Evolutionary conservation across 352 stramenopile genomes (phyloP), one percentile per base, ranked within the genome.

Genomic region (Globisporangium takayamanum): DNA sequence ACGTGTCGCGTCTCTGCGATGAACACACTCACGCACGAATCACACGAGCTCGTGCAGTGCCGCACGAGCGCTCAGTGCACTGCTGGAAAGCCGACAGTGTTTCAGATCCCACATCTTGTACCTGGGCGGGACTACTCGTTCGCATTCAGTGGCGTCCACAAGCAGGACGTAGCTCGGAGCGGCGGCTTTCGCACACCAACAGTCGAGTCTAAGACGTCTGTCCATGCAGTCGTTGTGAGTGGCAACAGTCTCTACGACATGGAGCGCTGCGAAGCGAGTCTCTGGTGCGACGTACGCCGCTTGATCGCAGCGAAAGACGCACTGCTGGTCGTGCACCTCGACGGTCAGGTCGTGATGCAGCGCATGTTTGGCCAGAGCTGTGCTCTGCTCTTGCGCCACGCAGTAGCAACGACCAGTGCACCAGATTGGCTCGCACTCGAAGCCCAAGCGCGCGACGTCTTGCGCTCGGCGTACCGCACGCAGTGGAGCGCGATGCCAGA

Each of bases 331-430:
- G 22, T 93, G 14, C 79, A 93, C 61, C 62, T 92, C 14, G 84
- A 81, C 2, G 84, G 81, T 0, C 84, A 93, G 59, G 80, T 93
- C 1, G 62, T 62, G 10, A 78, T 94, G 70, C 51, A 76, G 53
- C 55, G 54, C n/a, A 78, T 83, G 68, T 94, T 94, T 45, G 78
- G 92, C 53, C 76, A 84, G 52, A 76, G 70, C 2, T 87, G 73
- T 55, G 56, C 74, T 14, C 46, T 90, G n/a, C 59, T 94, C 20
- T 56, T 88, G 44, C 74, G 76, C 4, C 68, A 88, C 8, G 70
- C 65, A 16, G 71, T 63, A 0, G 20, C 30, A 16, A 28, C 60
- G 18, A 53, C 60, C 6, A 55, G 52, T 62, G 28, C 55, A 50
- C 36, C 36, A 20, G 25, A 72, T 11, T 92, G 81, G 81, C 12